Conservation (phyloP, 768 basidiomycete species). For the Phanerochaete carnosa region DNA sequence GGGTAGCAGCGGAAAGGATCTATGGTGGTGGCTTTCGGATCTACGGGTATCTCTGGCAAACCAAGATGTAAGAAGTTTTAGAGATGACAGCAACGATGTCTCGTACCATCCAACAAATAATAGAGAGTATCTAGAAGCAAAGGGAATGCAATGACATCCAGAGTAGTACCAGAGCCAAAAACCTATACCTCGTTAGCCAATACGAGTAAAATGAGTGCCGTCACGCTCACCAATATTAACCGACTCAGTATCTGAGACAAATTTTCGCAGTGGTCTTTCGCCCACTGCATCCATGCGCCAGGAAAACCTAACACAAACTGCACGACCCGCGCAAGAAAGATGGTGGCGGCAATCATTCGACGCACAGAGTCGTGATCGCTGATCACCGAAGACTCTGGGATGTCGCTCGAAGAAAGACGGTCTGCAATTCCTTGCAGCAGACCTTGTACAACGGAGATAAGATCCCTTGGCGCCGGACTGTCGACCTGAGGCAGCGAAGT, state of each 20-base stretch:
- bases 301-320: conserved; percentile 74
- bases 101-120: conserved; percentile 69
- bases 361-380: background rate
- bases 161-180: conserved; percentile 48
- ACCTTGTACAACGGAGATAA: conserved; percentile 46
- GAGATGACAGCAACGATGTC: background rate
- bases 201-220: background rate
- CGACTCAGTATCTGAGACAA: conserved; percentile 42
- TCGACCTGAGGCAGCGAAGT: conserved; percentile 47
- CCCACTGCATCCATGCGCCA: conserved; percentile 49
- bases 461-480: conserved; percentile 50
- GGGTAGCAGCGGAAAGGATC: conserved; percentile 72
- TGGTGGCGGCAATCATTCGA: conserved; percentile 34
- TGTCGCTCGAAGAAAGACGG: conserved; percentile 24
- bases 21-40: conserved; percentile 47
- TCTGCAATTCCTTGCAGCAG: conserved; percentile 42
- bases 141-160: conserved; percentile 58
- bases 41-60: conserved; percentile 55
- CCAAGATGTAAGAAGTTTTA: background rate
- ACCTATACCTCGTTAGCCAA: conserved; percentile 34
- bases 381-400: background rate
- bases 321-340: conserved; percentile 62
- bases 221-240: conserved; percentile 15
- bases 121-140: conserved; percentile 72
- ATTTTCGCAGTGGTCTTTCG: conserved; percentile 42